Evolutionary conservation across 768 basidiomycete species (phyloP).

Genomic region (Hebeloma cylindrosporum): DNA sequence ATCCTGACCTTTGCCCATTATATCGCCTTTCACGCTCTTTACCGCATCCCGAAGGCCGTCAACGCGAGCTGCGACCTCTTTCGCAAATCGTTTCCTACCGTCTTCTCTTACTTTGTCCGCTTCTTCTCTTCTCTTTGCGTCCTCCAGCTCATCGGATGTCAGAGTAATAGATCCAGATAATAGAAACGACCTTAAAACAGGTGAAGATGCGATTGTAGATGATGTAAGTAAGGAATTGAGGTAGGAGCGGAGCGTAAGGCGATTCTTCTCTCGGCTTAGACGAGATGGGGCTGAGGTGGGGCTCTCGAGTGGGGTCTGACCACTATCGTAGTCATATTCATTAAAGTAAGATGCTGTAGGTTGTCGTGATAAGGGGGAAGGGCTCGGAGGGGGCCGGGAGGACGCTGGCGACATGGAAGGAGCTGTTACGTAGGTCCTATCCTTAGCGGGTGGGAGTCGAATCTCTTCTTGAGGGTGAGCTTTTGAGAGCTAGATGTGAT

Average conservation of each 20-base stretch:
- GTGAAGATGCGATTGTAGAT: slow-evolving; percentile 75
- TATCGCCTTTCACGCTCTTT: slow-evolving; percentile 87
- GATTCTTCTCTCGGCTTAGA: slow-evolving; percentile 89
- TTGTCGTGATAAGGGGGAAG: slow-evolving; percentile 15
- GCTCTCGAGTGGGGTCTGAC: slow-evolving; percentile 13
- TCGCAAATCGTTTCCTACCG: slow-evolving; percentile 79
- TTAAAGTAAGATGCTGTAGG: slow-evolving; percentile 14
- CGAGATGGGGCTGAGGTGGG: slow-evolving; percentile 37
- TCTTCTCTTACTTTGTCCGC: slow-evolving; percentile 87
- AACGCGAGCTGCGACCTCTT: slow-evolving; percentile 83
- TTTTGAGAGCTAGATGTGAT: slow-evolving; percentile 69
- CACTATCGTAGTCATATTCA: slow-evolving; percentile 9
- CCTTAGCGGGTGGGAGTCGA: slow-evolving; percentile 84
- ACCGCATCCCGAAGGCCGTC: slow-evolving; percentile 83
- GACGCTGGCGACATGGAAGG: slow-evolving; percentile 35
- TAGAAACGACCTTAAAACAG: slow-evolving; percentile 84
- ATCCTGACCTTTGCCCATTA: slow-evolving; percentile 75
- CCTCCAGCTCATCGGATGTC: slow-evolving; percentile 71
- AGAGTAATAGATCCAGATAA: slow-evolving; percentile 72
- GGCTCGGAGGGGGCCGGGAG: slow-evolving; percentile 21
- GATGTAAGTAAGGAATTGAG: slow-evolving; percentile 77
- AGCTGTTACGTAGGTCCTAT: slow-evolving; percentile 66
- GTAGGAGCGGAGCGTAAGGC: slow-evolving; percentile 91
- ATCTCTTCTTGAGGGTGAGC: slow-evolving; percentile 83
- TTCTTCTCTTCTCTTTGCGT: slow-evolving; percentile 79